Conservation (phyloP, 345 rosid species). For the Eucalyptus cladocalyx region DNA sequence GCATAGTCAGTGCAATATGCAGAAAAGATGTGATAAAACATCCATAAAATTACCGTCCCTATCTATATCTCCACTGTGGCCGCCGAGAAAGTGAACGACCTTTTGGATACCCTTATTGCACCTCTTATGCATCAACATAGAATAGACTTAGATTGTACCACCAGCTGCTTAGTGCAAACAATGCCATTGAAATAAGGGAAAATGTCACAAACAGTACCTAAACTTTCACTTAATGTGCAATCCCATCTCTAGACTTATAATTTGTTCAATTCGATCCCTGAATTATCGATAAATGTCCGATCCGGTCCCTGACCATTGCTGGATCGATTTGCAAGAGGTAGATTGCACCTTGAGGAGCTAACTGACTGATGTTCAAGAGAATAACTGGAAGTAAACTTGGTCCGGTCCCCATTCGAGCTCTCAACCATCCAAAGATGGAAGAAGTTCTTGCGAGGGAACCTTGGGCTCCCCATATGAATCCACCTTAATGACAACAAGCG, state of each 20-base stretch:
- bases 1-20: not conserved
- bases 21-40: not conserved
- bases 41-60: not conserved
- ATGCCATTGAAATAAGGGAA: not conserved
- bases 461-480: slow-evolving; percentile 11
- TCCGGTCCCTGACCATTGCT: not conserved
- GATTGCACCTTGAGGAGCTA: not conserved
- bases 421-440: slow-evolving; percentile 40
- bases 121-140: not conserved
- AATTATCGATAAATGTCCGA: too few species aligned
- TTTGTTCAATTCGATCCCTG: too few species aligned
- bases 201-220: too few species aligned
- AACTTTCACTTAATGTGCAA: too few species aligned
- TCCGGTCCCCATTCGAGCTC: slow-evolving; percentile 14
- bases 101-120: not conserved
- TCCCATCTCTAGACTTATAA: too few species aligned
- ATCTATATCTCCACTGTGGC: not conserved
- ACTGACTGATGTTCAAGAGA: slow-evolving; percentile 1
- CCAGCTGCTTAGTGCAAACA: not conserved
- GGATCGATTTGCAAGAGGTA: not conserved
- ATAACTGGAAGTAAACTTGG: slow-evolving; percentile 4
- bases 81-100: not conserved
- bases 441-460: slow-evolving; percentile 25
- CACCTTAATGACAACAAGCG: slow-evolving; percentile 17
- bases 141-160: not conserved